Evolutionary conservation across 2,329 filamentous ascomycete species (phyloP).

Genomic region (Colletotrichum neosansevieriae): DNA sequence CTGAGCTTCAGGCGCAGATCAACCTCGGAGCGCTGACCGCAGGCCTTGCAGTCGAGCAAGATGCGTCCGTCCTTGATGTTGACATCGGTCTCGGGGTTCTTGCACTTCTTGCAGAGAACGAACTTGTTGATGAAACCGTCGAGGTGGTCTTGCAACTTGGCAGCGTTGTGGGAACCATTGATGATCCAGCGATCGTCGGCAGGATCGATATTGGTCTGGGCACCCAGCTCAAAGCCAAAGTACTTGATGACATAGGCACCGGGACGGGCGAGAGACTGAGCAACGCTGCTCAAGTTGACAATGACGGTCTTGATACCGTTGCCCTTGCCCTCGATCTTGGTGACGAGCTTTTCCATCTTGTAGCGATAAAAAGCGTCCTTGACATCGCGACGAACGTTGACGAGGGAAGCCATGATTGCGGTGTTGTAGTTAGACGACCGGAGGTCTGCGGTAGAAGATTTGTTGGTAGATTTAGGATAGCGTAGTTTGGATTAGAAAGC

Average conservation of each 20-base stretch:
- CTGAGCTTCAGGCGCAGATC: constrained; percentile 95
- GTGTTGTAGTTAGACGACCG: constrained; percentile 48
- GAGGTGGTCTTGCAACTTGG: constrained; percentile 97
- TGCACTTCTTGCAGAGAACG: constrained; percentile 99
- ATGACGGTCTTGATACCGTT: constrained; percentile 99
- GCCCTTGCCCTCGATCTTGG: constrained; percentile 99
- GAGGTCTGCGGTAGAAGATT: constrained; percentile 24
- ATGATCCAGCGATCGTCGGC: constrained; percentile 99
- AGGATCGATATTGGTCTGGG: constrained; percentile 97
- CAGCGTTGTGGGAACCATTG: constrained; percentile 95
- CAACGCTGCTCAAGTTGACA: constrained; percentile 95
- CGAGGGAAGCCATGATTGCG: constrained; percentile 85
- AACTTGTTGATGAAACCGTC: constrained; percentile 99
- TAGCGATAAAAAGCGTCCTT: constrained; percentile 99
- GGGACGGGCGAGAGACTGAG: constrained; percentile 90
- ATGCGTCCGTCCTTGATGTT: constrained; percentile 95
- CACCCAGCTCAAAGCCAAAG: constrained; percentile 98
- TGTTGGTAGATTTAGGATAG: constrained; percentile 23
- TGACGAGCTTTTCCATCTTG: constrained; percentile 99
- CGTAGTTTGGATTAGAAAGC: constrained; percentile 41
- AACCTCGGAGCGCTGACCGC: constrained; percentile 91
- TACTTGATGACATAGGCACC: constrained; percentile 99
- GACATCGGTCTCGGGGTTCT: constrained; percentile 98
- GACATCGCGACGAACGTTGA: constrained; percentile 99
- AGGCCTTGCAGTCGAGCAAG: constrained; percentile 97